Evolutionary conservation across 495 filamentous ascomycete genomes (phyloP).

Genomic region (Xylaria bambusicola): DNA sequence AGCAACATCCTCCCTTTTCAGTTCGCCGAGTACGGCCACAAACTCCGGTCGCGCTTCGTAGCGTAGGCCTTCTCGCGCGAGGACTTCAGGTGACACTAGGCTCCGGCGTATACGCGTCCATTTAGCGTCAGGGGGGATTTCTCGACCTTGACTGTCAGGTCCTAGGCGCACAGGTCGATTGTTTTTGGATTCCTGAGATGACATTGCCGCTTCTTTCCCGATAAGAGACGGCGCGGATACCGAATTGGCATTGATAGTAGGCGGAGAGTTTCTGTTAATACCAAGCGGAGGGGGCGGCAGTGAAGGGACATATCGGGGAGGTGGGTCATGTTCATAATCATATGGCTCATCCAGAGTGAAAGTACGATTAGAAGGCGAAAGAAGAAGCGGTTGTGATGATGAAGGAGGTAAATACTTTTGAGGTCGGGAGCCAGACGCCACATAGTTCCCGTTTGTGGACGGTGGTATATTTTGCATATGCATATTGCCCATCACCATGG

Average conservation of each 20-base stretch:
- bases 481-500: conserved; percentile 34
- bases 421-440: conserved; percentile 18
- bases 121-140: conserved; percentile 65
- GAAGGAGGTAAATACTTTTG: conserved; percentile 28
- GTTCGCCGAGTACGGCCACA: conserved; percentile 66
- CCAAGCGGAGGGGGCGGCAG: conserved; percentile 18
- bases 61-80: conserved; percentile 63
- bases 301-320: conserved; percentile 37
- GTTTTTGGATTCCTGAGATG: conserved; percentile 14
- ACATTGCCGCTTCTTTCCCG: conserved; percentile 20
- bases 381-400: conserved; percentile 28
- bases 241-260: conserved; percentile 7
- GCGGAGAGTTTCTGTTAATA: conserved; percentile 3
- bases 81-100: conserved; percentile 66
- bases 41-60: conserved; percentile 70
- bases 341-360: conserved; percentile 5
- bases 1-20: conserved; percentile 61
- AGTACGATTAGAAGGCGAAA: conserved; percentile 9
- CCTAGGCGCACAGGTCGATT: conserved; percentile 33
- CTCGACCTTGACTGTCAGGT: conserved; percentile 56
- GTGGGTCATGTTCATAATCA: conserved; percentile 11
- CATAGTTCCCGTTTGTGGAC: conserved; percentile 17
- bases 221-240: conserved; percentile 17
- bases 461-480: conserved; percentile 26
- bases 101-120: conserved; percentile 71